A percentile compares a stretch with the other conserved stretches of the same genome.
phyloP scores from a whole-genome alignment of 2,329 filamentous ascomycete genomes.

The Knufia petricola region DNA sequence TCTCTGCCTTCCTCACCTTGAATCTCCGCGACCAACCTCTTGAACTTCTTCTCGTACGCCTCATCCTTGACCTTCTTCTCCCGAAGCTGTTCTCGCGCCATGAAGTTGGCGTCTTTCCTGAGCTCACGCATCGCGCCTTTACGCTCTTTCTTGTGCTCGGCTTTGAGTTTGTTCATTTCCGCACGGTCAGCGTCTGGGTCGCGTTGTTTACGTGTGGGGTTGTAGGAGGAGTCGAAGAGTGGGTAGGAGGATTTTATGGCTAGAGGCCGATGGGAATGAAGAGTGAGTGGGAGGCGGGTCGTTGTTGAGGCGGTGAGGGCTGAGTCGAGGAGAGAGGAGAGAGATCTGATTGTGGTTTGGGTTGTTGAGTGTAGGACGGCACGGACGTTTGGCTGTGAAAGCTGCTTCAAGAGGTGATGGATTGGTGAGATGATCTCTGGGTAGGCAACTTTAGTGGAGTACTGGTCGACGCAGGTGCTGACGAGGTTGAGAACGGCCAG shows the following conservation, averaged over 20 bases:
- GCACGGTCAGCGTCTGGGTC: slow-evolving; percentile 86
- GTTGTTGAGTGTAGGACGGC: slow-evolving; percentile 32
- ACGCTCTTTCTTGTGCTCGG: slow-evolving; percentile 86
- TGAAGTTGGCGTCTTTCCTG: slow-evolving; percentile 88
- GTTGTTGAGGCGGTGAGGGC: slow-evolving; percentile 50
- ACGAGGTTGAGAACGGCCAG: slow-evolving; percentile 51
- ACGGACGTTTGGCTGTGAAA: slow-evolving; percentile 32
- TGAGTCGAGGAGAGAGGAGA: slow-evolving; percentile 32
- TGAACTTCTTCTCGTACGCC: slow-evolving; percentile 95
- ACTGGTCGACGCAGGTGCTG: slow-evolving; percentile 59
- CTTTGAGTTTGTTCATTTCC: slow-evolving; percentile 71
- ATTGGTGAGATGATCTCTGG: slow-evolving; percentile 65
- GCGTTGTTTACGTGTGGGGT: slow-evolving; percentile 83
- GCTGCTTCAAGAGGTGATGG: slow-evolving; percentile 48
- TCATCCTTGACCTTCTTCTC: slow-evolving; percentile 90
- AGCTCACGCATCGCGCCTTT: slow-evolving; percentile 93
- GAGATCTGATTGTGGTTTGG: slow-evolving; percentile 27
- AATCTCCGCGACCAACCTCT: slow-evolving; percentile 83
- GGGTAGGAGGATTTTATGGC: slow-evolving; percentile 82
- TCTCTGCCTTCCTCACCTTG: slow-evolving; percentile 86
- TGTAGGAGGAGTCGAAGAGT: slow-evolving; percentile 93
- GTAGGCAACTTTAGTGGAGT: slow-evolving; percentile 65
- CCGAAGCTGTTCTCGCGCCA: slow-evolving; percentile 78
- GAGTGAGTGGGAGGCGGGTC: slow-evolving; percentile 65
- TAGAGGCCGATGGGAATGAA: slow-evolving; percentile 81